These are phyloP conservation scores for Juncus inflexus DNA, from an alignment of 176 grass and related monocot genomes.

Conservation along the genomic window DNA sequence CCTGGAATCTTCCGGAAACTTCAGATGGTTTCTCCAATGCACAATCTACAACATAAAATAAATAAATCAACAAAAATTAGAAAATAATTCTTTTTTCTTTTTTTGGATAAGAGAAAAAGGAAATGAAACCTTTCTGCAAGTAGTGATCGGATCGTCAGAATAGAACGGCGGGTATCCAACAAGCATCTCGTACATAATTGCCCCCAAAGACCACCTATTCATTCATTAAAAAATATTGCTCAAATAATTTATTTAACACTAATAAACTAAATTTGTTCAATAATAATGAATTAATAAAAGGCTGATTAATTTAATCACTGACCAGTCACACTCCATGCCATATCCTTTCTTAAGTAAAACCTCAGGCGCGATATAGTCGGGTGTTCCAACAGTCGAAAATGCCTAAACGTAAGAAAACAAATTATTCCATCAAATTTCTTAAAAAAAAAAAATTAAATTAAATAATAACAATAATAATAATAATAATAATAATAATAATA, in stretches of 20 bases:
- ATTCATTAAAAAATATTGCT: slow-evolving; percentile 6
- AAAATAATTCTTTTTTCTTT: neutral
- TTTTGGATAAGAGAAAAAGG: slow-evolving; percentile 7
- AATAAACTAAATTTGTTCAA: neutral
- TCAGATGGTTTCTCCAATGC: slow-evolving; percentile 97
- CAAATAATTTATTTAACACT: neutral
- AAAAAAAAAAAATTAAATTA: too few relatives aligned
- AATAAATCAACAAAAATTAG: too few relatives aligned
- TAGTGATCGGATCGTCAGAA: slow-evolving; percentile 90
- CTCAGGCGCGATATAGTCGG: slow-evolving; percentile 99
- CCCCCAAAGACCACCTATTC: slow-evolving; percentile 89
- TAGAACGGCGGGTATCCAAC: slow-evolving; percentile 96
- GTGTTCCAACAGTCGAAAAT: slow-evolving; percentile 97
- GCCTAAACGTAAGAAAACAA: slow-evolving; percentile 34
- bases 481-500: neutral
- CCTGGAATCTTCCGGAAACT: slow-evolving; percentile 89
- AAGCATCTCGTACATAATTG: slow-evolving; percentile 99
- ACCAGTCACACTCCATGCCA: slow-evolving; percentile 99
- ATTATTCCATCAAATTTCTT: too few relatives aligned
- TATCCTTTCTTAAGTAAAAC: slow-evolving; percentile 99
- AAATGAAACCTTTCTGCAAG: slow-evolving; percentile 79
- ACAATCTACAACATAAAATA: slow-evolving; percentile 51
- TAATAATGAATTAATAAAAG: slow-evolving; percentile 2
- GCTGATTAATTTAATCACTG: slow-evolving; percentile 13
- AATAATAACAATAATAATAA: too few relatives aligned